Evolutionary conservation across 257 asterid genomes (phyloP).

Genomic region (Sherardia arvensis): DNA sequence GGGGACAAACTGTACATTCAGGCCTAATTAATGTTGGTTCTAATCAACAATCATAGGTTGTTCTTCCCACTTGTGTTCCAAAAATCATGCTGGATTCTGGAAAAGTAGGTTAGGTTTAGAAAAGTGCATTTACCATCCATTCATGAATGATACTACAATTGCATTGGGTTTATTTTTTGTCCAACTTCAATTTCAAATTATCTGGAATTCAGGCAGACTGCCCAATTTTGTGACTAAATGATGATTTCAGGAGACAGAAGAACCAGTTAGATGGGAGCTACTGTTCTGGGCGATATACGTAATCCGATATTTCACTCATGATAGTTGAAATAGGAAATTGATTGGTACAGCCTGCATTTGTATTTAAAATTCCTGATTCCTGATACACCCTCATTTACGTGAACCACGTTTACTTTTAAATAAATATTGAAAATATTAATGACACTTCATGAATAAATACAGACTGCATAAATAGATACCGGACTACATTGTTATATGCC

Average conservation of each 20-base stretch:
- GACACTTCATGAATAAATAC: too few species aligned
- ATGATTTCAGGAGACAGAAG: background rate
- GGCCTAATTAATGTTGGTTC: slow-evolving; percentile 4
- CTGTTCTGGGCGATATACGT: too few species aligned
- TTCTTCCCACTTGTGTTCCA: background rate
- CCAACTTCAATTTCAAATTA: background rate
- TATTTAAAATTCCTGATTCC: too few species aligned
- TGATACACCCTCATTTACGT: too few species aligned
- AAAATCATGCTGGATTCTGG: background rate
- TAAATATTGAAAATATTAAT: too few species aligned
- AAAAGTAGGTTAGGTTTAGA: background rate
- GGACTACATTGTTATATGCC: too few species aligned
- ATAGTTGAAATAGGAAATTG: too few species aligned
- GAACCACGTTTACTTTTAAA: too few species aligned
- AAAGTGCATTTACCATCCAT: background rate
- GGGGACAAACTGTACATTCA: background rate
- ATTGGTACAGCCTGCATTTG: too few species aligned
- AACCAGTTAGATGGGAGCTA: background rate
- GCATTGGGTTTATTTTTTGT: background rate
- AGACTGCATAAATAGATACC: too few species aligned
- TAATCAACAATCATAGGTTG: background rate
- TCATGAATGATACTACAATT: background rate
- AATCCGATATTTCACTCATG: too few species aligned
- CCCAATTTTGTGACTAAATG: background rate
- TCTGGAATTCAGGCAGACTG: background rate